These are phyloP conservation scores for Euphrasia confusa DNA, from an alignment of 257 asterid genomes.

Conservation along the genomic window DNA sequence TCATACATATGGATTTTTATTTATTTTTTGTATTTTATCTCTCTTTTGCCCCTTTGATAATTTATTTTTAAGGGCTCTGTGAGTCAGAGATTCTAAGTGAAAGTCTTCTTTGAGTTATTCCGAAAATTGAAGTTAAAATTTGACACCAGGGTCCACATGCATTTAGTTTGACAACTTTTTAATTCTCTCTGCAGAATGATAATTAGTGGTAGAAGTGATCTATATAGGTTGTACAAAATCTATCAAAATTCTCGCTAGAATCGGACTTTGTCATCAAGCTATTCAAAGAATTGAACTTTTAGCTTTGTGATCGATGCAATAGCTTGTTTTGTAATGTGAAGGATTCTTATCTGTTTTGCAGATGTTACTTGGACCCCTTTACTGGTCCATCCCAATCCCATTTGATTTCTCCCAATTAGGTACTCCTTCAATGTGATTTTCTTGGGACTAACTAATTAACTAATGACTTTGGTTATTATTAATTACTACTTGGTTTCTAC, in stretches of 20 bases:
- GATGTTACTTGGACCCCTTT: slow-evolving; percentile 62
- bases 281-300: not conserved
- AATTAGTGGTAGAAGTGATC: too few relatives aligned
- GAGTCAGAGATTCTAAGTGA: not conserved
- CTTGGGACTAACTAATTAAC: slow-evolving; percentile 4
- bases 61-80: not conserved
- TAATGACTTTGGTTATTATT: not conserved
- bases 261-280: too few relatives aligned
- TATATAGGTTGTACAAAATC: too few relatives aligned
- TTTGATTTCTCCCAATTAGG: slow-evolving; percentile 62
- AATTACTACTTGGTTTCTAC: not conserved
- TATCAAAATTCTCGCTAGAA: too few relatives aligned
- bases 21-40: too few relatives aligned
- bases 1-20: not conserved
- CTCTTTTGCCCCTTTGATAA: not conserved
- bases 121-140: too few relatives aligned
- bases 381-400: slow-evolving; percentile 48
- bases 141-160: too few relatives aligned
- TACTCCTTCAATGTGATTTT: slow-evolving; percentile 23
- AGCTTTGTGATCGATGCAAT: slow-evolving; percentile 3
- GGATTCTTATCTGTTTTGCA: slow-evolving; percentile 29
- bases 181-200: too few relatives aligned
- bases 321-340: slow-evolving; percentile 7
- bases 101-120: too few relatives aligned
- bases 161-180: too few relatives aligned